A percentile compares a stretch with the other conserved stretches of the same genome.
Conservation (phyloP, 129 eudicot species). For the Heracleum sosnowskyi region DNA sequence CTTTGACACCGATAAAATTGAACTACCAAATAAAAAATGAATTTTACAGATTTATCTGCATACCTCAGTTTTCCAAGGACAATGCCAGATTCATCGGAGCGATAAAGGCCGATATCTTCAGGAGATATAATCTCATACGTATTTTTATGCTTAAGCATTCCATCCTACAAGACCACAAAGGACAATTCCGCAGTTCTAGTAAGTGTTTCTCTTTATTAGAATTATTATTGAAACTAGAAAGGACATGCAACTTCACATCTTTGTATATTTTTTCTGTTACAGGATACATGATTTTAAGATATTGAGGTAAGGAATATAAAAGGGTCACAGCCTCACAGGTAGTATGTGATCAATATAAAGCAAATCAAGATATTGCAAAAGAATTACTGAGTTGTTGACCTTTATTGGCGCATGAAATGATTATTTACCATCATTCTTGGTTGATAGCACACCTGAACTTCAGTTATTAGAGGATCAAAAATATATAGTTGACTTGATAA, state of each 20-base stretch:
- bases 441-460: neutral
- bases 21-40: neutral
- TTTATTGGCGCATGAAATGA: neutral
- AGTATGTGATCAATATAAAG: neutral
- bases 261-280: neutral
- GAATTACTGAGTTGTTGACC: neutral
- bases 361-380: neutral
- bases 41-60: neutral
- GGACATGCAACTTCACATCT: neutral
- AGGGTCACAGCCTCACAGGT: neutral
- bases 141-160: slow-evolving; percentile 75
- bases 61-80: slow-evolving; percentile 98
- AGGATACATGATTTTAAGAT: neutral
- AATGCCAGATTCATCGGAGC: slow-evolving; percentile 84
- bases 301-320: neutral
- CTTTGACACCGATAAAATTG: neutral
- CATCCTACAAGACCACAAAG: slow-evolving; percentile 48
- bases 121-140: slow-evolving; percentile 92
- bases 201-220: neutral
- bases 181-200: neutral
- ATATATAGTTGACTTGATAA: neutral
- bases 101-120: slow-evolving; percentile 88
- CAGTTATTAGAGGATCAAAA: neutral
- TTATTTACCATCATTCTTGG: neutral
- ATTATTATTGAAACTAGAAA: neutral